These are phyloP conservation scores for Radiomyces spectabilis DNA, from an alignment of 192 early-diverging fungal species.

Conservation along the genomic window DNA sequence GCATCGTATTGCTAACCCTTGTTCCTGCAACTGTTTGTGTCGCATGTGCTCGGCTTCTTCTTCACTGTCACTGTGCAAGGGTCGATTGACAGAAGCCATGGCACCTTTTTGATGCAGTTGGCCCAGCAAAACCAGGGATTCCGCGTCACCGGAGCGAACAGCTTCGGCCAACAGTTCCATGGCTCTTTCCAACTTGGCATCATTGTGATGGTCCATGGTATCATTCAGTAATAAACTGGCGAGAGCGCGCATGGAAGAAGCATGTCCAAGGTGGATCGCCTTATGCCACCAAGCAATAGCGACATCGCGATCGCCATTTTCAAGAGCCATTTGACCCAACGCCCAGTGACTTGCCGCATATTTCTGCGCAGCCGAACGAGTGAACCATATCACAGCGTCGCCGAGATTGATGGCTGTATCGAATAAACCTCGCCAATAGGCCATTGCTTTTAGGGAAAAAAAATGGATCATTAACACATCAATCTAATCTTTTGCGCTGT, in stretches of 20 bases:
- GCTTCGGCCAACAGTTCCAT: conserved; percentile 11
- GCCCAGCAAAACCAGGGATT: conserved; percentile 17
- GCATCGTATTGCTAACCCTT: conserved; percentile 4
- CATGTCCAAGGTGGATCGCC: conserved; percentile 6
- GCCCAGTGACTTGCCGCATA: conserved; percentile 20
- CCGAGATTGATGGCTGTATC: conserved; percentile 15
- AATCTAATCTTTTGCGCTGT: background rate
- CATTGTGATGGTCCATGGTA: background rate
- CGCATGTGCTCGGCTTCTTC: background rate
- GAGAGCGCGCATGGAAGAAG: conserved; percentile 12
- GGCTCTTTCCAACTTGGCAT: conserved; percentile 2
- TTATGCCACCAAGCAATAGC: conserved; percentile 21
- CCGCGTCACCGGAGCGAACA: conserved; percentile 6
- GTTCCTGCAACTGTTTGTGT: conserved; percentile 1
- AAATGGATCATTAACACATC: background rate
- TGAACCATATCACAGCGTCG: conserved; percentile 21
- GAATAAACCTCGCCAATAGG: conserved; percentile 14
- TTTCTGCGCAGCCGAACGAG: conserved; percentile 10
- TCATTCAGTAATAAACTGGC: conserved; percentile 2
- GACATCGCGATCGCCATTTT: conserved; percentile 22
- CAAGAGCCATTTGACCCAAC: conserved; percentile 20
- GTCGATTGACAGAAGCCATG: background rate
- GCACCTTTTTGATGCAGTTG: conserved; percentile 6
- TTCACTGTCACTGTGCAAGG: background rate
- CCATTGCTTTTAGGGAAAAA: conserved; percentile 1